Conservation (phyloP, 1,139 yeast genomes). For the Hemisphaericaspora lyxosophila region DNA sequence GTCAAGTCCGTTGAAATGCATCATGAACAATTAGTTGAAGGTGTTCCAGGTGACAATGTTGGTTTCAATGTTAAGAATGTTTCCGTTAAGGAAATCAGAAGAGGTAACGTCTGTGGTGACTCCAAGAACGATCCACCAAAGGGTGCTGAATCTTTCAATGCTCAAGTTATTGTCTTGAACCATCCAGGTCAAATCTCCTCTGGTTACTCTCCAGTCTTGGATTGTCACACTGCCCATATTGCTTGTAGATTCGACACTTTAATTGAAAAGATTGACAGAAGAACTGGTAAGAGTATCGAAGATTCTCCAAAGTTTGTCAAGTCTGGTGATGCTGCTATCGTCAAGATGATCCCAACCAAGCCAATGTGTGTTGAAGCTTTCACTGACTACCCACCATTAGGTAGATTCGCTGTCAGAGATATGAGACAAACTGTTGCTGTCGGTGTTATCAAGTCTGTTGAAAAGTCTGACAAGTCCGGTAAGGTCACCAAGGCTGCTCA, state of each 20-base stretch:
- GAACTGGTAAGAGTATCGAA: constrained; percentile 87
- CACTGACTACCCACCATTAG: constrained; percentile 98
- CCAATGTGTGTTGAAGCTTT: constrained; percentile 97
- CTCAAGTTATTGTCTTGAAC: constrained; percentile 88
- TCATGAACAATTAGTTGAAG: constrained; percentile 83
- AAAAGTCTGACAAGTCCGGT: constrained; percentile 50
- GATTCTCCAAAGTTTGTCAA: constrained; percentile 73
- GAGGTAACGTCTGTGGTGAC: constrained; percentile 97
- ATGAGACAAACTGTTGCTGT: constrained; percentile 99
- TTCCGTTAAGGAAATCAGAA: constrained; percentile 90
- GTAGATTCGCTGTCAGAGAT: constrained; percentile 99
- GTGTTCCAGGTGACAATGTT: constrained; percentile 93
- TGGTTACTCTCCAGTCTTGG: constrained; percentile 92
- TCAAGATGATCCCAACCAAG: constrained; percentile 89
- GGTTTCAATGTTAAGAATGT: constrained; percentile 95
- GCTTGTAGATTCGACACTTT: constrained; percentile 88
- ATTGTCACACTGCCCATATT: constrained; percentile 95
- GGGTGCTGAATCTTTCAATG: constrained; percentile 81
- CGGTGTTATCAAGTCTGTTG: constrained; percentile 99
- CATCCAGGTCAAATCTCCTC: constrained; percentile 93
- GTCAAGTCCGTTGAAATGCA: constrained; percentile 94
- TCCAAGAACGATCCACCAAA: constrained; percentile 91
- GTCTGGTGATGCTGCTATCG: constrained; percentile 94
- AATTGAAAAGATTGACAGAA: constrained; percentile 88
- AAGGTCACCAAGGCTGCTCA: constrained; percentile 99